phyloP scores from a whole-genome alignment of 1,284 basidiomycete species.

The Ceratobasidium sp. region DNA sequence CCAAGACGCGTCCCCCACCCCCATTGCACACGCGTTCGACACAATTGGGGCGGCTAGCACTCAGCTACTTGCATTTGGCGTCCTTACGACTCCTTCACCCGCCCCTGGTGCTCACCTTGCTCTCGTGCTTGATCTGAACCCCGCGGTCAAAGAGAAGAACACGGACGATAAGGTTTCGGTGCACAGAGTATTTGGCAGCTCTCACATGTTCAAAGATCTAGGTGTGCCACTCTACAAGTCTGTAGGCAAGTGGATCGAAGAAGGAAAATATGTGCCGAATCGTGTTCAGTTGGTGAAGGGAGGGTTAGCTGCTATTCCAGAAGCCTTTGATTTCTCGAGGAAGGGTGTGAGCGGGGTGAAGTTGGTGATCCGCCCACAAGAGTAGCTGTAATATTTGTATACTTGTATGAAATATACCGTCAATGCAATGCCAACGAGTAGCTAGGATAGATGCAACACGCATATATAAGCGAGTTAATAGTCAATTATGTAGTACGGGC shows the following conservation, averaged over 20 bases:
- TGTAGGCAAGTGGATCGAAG: conserved; percentile 36
- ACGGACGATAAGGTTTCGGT: conserved; percentile 15
- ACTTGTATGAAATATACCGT: too few species aligned
- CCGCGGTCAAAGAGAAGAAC: conserved; percentile 24
- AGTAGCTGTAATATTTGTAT: conserved; percentile 13
- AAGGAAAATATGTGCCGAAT: conserved; percentile 37
- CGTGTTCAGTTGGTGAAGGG: conserved; percentile 20
- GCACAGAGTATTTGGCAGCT: conserved; percentile 13
- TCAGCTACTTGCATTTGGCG: conserved; percentile 54
- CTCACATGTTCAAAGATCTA: conserved; percentile 6
- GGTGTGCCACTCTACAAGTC: conserved; percentile 33
- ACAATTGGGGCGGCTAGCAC: conserved; percentile 56
- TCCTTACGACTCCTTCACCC: conserved; percentile 47
- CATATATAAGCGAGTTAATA: too few species aligned
- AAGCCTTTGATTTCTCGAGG: background rate
- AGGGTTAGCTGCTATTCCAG: background rate
- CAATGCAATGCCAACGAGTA: too few species aligned
- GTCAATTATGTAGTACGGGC: too few species aligned
- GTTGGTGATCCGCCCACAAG: conserved; percentile 41
- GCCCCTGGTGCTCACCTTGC: conserved; percentile 17
- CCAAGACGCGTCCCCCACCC: conserved; percentile 52
- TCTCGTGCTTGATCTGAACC: background rate
- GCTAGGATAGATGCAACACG: too few species aligned
- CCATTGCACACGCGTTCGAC: conserved; percentile 59
- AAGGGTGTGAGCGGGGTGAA: conserved; percentile 46